Conservation (phyloP, 2,329 filamentous ascomycete species). For the Fonsecaea erecta region DNA sequence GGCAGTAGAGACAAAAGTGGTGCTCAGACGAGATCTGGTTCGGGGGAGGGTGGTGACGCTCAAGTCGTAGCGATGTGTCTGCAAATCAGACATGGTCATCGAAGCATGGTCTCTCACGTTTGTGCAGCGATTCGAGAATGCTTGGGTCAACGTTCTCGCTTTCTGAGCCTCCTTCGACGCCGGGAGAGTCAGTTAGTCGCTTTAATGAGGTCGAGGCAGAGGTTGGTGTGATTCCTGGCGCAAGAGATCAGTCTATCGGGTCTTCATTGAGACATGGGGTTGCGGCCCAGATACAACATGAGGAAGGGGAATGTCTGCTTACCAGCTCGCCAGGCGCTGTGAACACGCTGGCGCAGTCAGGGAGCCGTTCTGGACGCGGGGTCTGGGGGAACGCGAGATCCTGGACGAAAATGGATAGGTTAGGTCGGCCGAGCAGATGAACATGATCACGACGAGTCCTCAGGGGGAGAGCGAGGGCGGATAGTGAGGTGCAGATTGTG, state of each 20-base stretch:
- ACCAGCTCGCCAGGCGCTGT: conserved; percentile 43
- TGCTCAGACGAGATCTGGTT: conserved; percentile 25
- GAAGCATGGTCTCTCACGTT: conserved; percentile 46
- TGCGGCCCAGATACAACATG: background rate
- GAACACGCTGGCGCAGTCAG: conserved; percentile 25
- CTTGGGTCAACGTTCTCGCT: conserved; percentile 65
- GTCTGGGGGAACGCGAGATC: conserved; percentile 29
- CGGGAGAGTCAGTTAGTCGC: conserved; percentile 50
- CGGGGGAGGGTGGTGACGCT: conserved; percentile 39
- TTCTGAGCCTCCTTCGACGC: conserved; percentile 54
- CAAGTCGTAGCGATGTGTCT: conserved; percentile 54
- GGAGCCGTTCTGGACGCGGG: conserved; percentile 30
- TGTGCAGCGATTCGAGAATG: conserved; percentile 55
- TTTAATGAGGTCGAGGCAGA: conserved; percentile 50
- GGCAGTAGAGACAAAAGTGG: conserved; percentile 39
- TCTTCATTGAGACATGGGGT: background rate
- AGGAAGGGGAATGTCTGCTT: conserved; percentile 35
- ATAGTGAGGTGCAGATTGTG: conserved; percentile 28
- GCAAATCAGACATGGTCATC: conserved; percentile 41
- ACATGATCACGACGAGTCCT: conserved; percentile 10
- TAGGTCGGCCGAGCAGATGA: conserved; percentile 18
- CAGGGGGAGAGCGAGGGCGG: conserved; percentile 21
- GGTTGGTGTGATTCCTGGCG: conserved; percentile 35
- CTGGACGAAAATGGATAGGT: conserved; percentile 20
- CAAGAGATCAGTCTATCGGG: conserved; percentile 5